A percentile compares a stretch with the other conserved stretches of the same genome.
phyloP scores from a whole-genome alignment of 441 rosid species.

The Gossypium schwendimanii region DNA sequence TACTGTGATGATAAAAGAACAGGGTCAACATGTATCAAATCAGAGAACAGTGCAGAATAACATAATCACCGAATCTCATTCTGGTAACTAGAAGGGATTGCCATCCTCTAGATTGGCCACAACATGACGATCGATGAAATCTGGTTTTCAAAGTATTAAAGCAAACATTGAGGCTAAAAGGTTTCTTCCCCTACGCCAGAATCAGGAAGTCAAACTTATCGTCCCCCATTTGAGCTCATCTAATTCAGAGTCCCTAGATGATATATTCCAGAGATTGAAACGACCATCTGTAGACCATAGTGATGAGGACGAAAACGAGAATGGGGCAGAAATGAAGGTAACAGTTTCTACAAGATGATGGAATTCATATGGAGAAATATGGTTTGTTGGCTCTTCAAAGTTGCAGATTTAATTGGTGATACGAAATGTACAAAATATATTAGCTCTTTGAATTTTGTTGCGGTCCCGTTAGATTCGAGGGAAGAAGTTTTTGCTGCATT shows the following conservation, averaged over 20 bases:
- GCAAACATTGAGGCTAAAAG: conserved; percentile 63
- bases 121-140: conserved; percentile 81
- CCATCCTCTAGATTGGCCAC: conserved; percentile 54
- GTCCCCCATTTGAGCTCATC: conserved; percentile 40
- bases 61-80: conserved; percentile 42
- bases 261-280: conserved; percentile 81
- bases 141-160: conserved; percentile 75
- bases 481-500: neutral
- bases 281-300: conserved; percentile 47
- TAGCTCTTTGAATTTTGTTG: no score
- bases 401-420: conserved; percentile 4
- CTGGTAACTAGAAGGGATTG: conserved; percentile 32
- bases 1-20: conserved; percentile 64
- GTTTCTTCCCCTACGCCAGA: conserved; percentile 58
- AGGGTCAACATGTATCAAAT: conserved; percentile 45
- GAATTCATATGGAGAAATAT: neutral
- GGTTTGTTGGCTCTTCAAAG: neutral
- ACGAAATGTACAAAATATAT: neutral
- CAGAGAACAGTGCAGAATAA: conserved; percentile 45
- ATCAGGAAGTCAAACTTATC: conserved; percentile 34
- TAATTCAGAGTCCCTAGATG: conserved; percentile 57
- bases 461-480: no score
- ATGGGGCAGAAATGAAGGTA: conserved; percentile 19
- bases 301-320: conserved; percentile 40
- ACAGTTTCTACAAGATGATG: conserved; percentile 22